Percentiles rank a stretch among this genome's conserved stretches.
phyloP scores from a whole-genome alignment of 495 filamentous ascomycete species.

The Pyrenula massariospora region DNA sequence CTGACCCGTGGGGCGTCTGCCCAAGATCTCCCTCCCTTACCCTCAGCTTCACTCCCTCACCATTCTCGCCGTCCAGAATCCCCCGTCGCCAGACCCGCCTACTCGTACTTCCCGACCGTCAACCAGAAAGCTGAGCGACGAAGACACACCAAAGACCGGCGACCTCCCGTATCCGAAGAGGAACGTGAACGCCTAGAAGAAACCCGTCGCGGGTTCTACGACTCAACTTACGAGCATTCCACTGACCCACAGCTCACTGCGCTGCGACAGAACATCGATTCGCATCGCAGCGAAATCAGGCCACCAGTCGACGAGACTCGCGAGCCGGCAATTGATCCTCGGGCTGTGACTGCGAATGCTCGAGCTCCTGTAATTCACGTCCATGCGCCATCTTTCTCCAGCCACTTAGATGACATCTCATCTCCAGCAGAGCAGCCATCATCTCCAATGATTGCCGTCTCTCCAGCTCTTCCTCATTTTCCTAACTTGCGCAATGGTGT shows the following conservation, averaged over 20 bases:
- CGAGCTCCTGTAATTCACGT: not conserved
- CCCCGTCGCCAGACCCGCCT: not conserved
- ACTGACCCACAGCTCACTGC: no score
- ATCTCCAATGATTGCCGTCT: not conserved
- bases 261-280: not conserved
- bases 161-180: slow-evolving; percentile 9
- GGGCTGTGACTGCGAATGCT: not conserved
- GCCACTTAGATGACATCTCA: not conserved
- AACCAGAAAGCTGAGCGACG: slow-evolving; percentile 10
- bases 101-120: slow-evolving; percentile 6
- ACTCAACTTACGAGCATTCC: not conserved
- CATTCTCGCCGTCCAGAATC: not conserved
- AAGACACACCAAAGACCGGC: slow-evolving; percentile 7
- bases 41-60: not conserved
- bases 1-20: not conserved
- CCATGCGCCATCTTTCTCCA: not conserved
- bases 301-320: not conserved
- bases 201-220: not conserved
- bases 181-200: slow-evolving; percentile 15
- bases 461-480: not conserved
- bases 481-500: slow-evolving; percentile 2
- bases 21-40: not conserved
- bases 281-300: not conserved
- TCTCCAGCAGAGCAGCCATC: not conserved
- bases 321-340: not conserved